Base-by-base conservation (phyloP, 73 alveolate species). In the Tetrahymena borealis region DNA sequence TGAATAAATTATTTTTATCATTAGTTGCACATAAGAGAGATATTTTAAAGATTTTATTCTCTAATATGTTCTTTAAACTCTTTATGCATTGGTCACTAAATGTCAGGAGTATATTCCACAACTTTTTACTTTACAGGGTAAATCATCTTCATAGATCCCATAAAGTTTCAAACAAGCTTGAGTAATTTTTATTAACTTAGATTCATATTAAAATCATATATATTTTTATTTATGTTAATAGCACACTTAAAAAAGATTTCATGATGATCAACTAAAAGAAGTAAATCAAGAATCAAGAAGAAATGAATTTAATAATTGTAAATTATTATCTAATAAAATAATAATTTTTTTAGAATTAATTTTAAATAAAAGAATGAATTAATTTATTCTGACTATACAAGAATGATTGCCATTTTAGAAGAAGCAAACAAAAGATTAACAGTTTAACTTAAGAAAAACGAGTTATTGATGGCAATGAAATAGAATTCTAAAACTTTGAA, bases 81-180 rank as follows among this genome's bases (percentile, higher is more conserved):
- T 78, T 92, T 13, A 77, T 92, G 92, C 95, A 92, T 40, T 92
- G 95, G 95, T 78, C 92, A 37, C 92, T 85, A 24, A 40, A 38
- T n/a, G 95, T 92, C 11, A 92, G 95, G 78, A 78, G 77, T 20
- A 39, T 91, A n/a, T 92, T 92, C 41, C 90, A 78, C 33, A 78
- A 92, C 35, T 33, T 92, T 28, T 38, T 92, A 16, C 42, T 92
- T 31, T 92, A 78, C 78, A 38, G 95, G 32, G 90, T 92, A 12
- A 24, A 92, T 32, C 95, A 92, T 78, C 36, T 91, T 20, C 95
- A 92, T 78, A 92, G 78, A 92, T 78, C 92, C 36, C 78, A 78
- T 31, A 18, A 92, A 92, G 39, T 92, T n/a, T 60, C n/a, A 60
- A 60, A 60, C 32, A 60, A 60, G 35, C 35, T 60, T 18, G 85